Base-by-base conservation (phyloP, 2,329 filamentous ascomycete genomes). In the Pestalotiopsis sp. region DNA sequence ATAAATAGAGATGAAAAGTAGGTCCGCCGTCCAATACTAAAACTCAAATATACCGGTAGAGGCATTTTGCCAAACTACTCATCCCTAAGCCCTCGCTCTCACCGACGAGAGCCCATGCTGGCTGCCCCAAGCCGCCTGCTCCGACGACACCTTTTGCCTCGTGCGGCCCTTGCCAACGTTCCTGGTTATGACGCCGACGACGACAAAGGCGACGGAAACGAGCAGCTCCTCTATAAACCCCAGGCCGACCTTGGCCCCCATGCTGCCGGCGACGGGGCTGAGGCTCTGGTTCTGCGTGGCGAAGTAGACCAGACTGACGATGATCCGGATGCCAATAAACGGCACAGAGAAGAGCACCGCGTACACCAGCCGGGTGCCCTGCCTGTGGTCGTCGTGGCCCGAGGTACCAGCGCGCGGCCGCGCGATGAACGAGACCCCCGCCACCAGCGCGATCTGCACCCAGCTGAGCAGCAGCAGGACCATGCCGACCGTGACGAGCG, bases 61-160 rank as follows among this genome's bases (percentile, higher is more conserved):
- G 9, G 7, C 31, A 36, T 36, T 36, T 36, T 36, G 27, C 27
- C 31, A 36, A 36, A 36, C 31, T 36, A 7, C 31, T 5, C 31
- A 36, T 3, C 31, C 31, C 31, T 36, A 36, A 36, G 7, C 31
- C 31, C 31, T 36, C 1, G 31, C 2, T 9, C 31, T 36, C 31
- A 36, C 31, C 31, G 31, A 36, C 31, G 31, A 36, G 31, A 36
- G 31, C 31, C 31, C 31, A 36, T 36, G 31, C 31, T 36, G 31
- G 9, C 41, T 49, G n/a, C 59, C 36, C 57, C 23, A 59, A 36
- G 23, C 57, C 36, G 27, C 23, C 59, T 0, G 85, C 88, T 67
- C 89, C 87, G 67, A 90, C 82, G 65, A 80, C 80, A 45, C 79
- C 78, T 4, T 78, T 60, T 12, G 72, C 78, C 9, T 25, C 63